Conservation (phyloP, 352 stramenopile genomes). For the Phytopythium oedochilum region DNA sequence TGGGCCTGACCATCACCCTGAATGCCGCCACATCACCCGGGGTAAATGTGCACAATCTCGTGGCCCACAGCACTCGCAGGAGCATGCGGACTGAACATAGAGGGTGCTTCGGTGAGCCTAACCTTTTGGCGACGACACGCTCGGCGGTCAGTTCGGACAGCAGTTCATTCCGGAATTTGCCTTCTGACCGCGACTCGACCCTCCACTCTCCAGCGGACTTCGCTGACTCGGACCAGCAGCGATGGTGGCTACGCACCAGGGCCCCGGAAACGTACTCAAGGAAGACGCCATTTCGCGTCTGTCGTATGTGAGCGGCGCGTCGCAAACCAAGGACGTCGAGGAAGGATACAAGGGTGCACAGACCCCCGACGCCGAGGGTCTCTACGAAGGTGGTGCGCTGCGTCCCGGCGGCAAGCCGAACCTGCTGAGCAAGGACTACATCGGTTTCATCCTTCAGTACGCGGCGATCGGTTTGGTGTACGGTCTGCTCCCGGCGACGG, state of each 20-base stretch:
- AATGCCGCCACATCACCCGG: too few species aligned
- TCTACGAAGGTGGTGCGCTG: conserved; percentile 30
- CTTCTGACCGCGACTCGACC: not conserved
- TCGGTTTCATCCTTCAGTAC: conserved; percentile 45
- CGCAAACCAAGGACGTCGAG: too few species aligned
- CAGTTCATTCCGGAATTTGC: conserved; percentile 1
- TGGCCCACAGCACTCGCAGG: too few species aligned
- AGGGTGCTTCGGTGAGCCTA: too few species aligned
- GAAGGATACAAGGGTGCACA: conserved; percentile 10
- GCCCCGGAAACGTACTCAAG: not conserved
- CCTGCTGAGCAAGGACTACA: conserved; percentile 28
- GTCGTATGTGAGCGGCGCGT: too few species aligned
- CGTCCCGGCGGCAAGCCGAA: conserved; percentile 31
- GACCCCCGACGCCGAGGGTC: conserved; percentile 13
- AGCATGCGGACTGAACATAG: too few species aligned
- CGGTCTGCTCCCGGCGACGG: conserved; percentile 32
- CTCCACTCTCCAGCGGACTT: not conserved
- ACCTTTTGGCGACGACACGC: too few species aligned
- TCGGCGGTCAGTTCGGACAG: too few species aligned
- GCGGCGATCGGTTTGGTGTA: conserved; percentile 41
- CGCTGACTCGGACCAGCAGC: not conserved
- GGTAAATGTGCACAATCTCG: too few species aligned
- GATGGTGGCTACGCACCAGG: not conserved
- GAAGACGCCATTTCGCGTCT: conserved; percentile 14
- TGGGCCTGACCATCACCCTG: too few species aligned